Evolutionary conservation across 768 basidiomycete species (phyloP).

Genomic region (Lanmaoa pseudosensibilis): DNA sequence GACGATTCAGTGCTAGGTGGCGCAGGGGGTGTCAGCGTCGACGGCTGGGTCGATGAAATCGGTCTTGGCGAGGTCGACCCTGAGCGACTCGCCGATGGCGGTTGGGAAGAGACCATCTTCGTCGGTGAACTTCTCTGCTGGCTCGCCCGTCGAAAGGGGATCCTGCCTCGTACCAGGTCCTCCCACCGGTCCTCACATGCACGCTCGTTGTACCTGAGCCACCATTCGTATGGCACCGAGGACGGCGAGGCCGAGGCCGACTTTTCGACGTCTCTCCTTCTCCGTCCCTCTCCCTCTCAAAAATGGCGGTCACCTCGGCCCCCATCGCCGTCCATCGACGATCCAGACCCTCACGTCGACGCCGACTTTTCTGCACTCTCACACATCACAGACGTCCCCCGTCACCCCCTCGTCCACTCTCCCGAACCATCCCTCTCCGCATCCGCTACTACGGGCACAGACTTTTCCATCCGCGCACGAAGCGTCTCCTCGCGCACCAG

Average conservation of each 20-base stretch:
- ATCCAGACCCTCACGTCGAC: not conserved
- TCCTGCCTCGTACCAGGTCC: slow-evolving; percentile 21
- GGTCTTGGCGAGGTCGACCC: slow-evolving; percentile 70
- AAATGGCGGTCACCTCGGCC: not conserved
- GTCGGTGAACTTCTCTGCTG: slow-evolving; percentile 69
- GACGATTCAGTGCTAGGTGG: slow-evolving; percentile 21
- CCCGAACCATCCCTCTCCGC: slow-evolving; percentile 33
- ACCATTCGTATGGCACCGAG: slow-evolving; percentile 23
- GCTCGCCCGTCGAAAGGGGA: slow-evolving; percentile 52
- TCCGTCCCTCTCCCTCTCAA: slow-evolving; percentile 21
- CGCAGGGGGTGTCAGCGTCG: slow-evolving; percentile 28
- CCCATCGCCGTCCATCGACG: not conserved
- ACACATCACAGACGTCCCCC: slow-evolving; percentile 30
- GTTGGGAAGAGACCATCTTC: slow-evolving; percentile 64
- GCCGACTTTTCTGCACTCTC: slow-evolving; percentile 19
- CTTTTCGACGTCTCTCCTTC: slow-evolving; percentile 27
- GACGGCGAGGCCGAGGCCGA: slow-evolving; percentile 15
- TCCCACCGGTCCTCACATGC: not conserved
- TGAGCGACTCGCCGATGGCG: slow-evolving; percentile 58
- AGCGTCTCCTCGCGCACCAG: slow-evolving; percentile 28
- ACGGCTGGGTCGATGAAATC: slow-evolving; percentile 46
- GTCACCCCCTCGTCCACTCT: slow-evolving; percentile 34
- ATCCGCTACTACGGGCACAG: slow-evolving; percentile 36
- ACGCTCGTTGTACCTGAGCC: slow-evolving; percentile 20
- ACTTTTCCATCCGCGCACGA: slow-evolving; percentile 33